These are phyloP conservation scores for Colletotrichum aenigma DNA, from an alignment of 2,329 filamentous ascomycete species.

Conservation along the genomic window DNA sequence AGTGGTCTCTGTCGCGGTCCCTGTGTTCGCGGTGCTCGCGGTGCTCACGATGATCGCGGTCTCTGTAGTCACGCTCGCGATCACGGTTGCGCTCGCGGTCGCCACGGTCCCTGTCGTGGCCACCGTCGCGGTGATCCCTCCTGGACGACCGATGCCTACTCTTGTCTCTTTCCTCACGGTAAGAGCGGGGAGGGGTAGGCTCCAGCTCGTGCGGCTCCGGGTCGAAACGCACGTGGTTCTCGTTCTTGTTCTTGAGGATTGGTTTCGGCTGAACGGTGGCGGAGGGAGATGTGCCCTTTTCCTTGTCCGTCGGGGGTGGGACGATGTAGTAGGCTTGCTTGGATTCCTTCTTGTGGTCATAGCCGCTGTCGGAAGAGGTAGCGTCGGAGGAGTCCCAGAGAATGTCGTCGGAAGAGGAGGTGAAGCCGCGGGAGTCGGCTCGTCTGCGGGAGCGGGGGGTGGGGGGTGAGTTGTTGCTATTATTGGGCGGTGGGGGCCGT, in stretches of 20 bases:
- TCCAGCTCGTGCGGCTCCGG: constrained; percentile 50
- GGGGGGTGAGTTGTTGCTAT: neutral
- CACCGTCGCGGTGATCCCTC: constrained; percentile 25
- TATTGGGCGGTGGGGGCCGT: constrained; percentile 6
- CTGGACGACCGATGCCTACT: constrained; percentile 25
- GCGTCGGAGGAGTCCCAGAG: constrained; percentile 33
- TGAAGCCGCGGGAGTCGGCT: constrained; percentile 2
- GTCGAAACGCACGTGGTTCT: constrained; percentile 60
- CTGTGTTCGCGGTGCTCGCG: constrained; percentile 38
- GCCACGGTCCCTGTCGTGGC: constrained; percentile 37
- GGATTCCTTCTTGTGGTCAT: constrained; percentile 27
- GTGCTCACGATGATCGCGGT: constrained; percentile 30
- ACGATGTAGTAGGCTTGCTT: constrained; percentile 45
- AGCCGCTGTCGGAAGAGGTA: constrained; percentile 24
- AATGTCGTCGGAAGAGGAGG: constrained; percentile 25
- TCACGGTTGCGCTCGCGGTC: constrained; percentile 41
- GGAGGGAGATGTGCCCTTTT: constrained; percentile 32
- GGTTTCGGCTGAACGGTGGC: constrained; percentile 53
- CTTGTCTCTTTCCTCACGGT: constrained; percentile 35
- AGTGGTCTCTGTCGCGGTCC: constrained; percentile 42
- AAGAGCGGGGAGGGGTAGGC: constrained; percentile 28
- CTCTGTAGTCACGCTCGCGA: constrained; percentile 34
- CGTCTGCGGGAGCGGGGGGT: neutral
- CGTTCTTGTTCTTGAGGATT: constrained; percentile 66
- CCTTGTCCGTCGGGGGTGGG: constrained; percentile 31